A percentile compares a stretch with the other conserved stretches of the same genome.
Conservation (phyloP, 805 yeast species). For the Spathaspora gorwiae region DNA sequence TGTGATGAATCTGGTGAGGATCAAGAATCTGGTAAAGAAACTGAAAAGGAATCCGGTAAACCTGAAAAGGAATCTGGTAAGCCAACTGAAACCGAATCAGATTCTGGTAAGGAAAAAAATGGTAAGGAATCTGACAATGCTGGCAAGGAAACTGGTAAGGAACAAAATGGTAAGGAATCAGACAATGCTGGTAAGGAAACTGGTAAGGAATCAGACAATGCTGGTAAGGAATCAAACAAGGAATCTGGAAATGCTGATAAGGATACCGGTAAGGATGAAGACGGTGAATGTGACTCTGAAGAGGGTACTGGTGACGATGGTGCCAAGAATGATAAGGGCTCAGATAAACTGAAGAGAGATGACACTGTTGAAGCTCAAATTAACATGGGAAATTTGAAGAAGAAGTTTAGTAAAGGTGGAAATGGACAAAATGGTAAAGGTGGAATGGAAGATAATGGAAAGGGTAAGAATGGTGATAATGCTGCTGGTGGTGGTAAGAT, state of each 20-base stretch:
- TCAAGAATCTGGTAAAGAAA: neutral
- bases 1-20: neutral
- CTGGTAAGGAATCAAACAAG: neutral
- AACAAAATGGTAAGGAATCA: neutral
- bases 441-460: neutral
- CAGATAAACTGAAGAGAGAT: neutral
- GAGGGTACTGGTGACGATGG: neutral
- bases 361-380: neutral
- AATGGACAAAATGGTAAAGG: conserved; percentile 1
- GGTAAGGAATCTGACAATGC: neutral
- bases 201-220: neutral
- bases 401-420: neutral
- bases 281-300: neutral
- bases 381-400: conserved; percentile 3
- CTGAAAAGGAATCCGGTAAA: too few species aligned
- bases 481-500: neutral
- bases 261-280: neutral
- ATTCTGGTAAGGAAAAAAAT: neutral
- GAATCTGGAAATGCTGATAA: neutral
- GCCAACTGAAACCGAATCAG: neutral
- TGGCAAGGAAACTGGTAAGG: neutral
- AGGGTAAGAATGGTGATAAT: neutral
- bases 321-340: neutral
- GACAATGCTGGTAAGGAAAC: neutral
- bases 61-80: too few species aligned